Evolutionary conservation across 768 basidiomycete species (phyloP).

Genomic region (Tylopilus felleus): DNA sequence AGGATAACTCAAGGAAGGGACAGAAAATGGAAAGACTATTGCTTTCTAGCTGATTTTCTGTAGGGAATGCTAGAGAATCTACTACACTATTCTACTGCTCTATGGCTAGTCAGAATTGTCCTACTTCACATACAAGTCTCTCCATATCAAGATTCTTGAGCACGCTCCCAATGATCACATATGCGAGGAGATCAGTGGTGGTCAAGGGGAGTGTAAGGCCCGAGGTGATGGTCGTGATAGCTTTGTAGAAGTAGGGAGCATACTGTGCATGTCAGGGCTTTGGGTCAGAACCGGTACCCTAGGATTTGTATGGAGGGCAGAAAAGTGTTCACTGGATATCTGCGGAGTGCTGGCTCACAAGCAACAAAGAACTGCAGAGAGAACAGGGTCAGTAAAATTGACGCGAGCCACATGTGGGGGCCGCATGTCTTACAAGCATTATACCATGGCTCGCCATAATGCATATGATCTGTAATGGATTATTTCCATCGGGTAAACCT

Average conservation of each 20-base stretch:
- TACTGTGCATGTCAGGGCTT: slow-evolving; percentile 45
- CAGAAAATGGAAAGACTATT: too few relatives aligned
- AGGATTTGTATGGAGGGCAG: slow-evolving; percentile 16
- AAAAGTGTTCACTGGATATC: slow-evolving; percentile 66
- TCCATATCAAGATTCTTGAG: slow-evolving; percentile 99
- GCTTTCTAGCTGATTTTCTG: too few relatives aligned
- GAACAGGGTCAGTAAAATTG: not conserved
- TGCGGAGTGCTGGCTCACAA: slow-evolving; percentile 93
- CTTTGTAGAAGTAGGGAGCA: slow-evolving; percentile 93
- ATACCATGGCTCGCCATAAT: slow-evolving; percentile 89
- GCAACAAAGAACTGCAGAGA: slow-evolving; percentile 87
- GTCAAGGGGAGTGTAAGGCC: slow-evolving; percentile 95
- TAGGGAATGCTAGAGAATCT: too few relatives aligned
- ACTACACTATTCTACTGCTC: too few relatives aligned
- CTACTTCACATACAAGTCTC: slow-evolving; percentile 90
- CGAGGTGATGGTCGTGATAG: slow-evolving; percentile 88
- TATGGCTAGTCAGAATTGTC: too few relatives aligned
- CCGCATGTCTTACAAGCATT: slow-evolving; percentile 60
- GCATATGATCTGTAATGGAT: slow-evolving; percentile 85
- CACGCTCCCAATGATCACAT: slow-evolving; percentile 95
- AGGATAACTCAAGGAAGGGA: too few relatives aligned
- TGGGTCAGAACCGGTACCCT: slow-evolving; percentile 5
- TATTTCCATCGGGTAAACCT: slow-evolving; percentile 91
- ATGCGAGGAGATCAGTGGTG: slow-evolving; percentile 89
- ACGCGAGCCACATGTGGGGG: not conserved